Percentiles rank a stretch among this genome's conserved stretches.
phyloP scores from a whole-genome alignment of 1,284 basidiomycete genomes.

The Meira nashicola region DNA sequence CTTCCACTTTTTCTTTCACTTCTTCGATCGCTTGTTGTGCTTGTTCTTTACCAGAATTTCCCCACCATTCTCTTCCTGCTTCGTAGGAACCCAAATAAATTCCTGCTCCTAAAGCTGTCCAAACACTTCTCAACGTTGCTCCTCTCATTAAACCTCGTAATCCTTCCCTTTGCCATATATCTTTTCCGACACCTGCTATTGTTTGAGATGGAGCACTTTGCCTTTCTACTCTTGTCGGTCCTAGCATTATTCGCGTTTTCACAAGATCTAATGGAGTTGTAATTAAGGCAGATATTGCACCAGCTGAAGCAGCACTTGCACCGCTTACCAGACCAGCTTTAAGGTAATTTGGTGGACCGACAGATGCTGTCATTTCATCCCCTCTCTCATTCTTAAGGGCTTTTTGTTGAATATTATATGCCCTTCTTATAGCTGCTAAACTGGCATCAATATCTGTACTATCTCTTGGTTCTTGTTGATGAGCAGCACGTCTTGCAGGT shows the following conservation, averaged over 20 bases:
- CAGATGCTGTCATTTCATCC: not conserved
- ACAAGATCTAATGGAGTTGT: conserved; percentile 96
- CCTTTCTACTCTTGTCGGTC: not conserved
- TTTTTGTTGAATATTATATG: conserved; percentile 1
- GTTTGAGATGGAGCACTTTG: not conserved
- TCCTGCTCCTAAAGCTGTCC: conserved; percentile 45
- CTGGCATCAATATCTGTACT: not conserved
- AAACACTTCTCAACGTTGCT: conserved; percentile 31
- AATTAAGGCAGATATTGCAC: conserved; percentile 77
- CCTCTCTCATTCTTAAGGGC: not conserved
- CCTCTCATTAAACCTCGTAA: conserved; percentile 33
- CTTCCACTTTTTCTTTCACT: not conserved
- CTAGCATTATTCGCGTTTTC: conserved; percentile 93
- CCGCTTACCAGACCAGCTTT: conserved; percentile 35
- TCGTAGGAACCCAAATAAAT: conserved; percentile 45
- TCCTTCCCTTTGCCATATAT: conserved; percentile 30
- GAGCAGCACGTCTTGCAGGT: not conserved
- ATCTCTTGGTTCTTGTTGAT: not conserved
- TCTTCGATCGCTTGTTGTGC: not conserved
- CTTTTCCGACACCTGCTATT: conserved; percentile 16
- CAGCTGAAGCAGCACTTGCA: conserved; percentile 58
- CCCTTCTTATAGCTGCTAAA: not conserved
- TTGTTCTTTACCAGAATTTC: conserved; percentile 14
- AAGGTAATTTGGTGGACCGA: conserved; percentile 19
- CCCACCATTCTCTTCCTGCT: conserved; percentile 43